phyloP scores from a whole-genome alignment of 2,329 filamentous ascomycete genomes.

The Elsinoe australis region DNA sequence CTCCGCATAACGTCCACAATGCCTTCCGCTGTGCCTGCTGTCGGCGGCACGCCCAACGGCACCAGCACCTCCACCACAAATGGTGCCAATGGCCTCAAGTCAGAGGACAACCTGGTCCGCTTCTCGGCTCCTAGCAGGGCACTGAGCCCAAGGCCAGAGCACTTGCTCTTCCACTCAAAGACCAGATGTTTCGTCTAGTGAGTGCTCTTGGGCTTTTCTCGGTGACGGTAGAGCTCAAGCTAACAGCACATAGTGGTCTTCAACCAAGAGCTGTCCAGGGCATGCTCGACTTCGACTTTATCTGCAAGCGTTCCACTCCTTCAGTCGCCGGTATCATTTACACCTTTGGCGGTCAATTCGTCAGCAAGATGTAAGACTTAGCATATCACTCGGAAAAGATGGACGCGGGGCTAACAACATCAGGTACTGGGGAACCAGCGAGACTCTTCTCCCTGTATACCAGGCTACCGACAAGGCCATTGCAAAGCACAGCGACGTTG shows the following conservation, averaged over 20 bases:
- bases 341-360: constrained; percentile 99
- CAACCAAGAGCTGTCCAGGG: constrained; percentile 68
- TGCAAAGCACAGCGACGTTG: constrained; percentile 92
- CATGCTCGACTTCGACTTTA: constrained; percentile 97
- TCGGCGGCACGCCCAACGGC: constrained; percentile 22
- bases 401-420: not conserved
- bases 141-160: constrained; percentile 75
- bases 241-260: constrained; percentile 58
- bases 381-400: not conserved
- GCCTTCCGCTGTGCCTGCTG: constrained; percentile 35
- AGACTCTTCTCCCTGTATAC: constrained; percentile 97
- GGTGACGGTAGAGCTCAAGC: constrained; percentile 13
- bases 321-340: constrained; percentile 99
- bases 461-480: constrained; percentile 88
- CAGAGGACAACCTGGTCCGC: constrained; percentile 82
- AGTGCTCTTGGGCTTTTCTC: constrained; percentile 30
- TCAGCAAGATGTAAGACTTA: constrained; percentile 81
- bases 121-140: constrained; percentile 90
- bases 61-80: constrained; percentile 26
- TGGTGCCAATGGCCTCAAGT: constrained; percentile 44
- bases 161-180: constrained; percentile 98
- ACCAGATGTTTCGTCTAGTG: constrained; percentile 99
- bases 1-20: constrained; percentile 30
- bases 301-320: constrained; percentile 95
- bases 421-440: constrained; percentile 96